Evolutionary conservation across 1,284 basidiomycete species (phyloP), one percentile per base, ranked within the genome.

Genomic region (Leccinum fallax): DNA sequence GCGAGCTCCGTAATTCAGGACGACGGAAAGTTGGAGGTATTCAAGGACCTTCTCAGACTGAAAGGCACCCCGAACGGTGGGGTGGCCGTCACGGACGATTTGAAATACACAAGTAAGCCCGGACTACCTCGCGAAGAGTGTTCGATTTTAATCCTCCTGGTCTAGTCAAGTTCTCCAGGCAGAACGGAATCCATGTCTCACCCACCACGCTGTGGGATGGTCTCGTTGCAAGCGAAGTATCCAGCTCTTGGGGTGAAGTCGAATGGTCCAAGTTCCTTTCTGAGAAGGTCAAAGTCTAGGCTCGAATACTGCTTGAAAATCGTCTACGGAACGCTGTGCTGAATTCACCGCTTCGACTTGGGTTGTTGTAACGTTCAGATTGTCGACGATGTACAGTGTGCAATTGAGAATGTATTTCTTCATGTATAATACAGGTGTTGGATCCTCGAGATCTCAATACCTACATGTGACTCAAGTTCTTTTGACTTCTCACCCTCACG

Each of bases 201-300:
- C 30, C 30, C 30, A 30, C 30, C 30, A 30, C 30, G 9, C 30
- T 30, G 30, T 30, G 30, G 30, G 30, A 30, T 34, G 32, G 32
- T 34, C 32, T 34, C 32, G 32, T 34, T 34, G 11, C 32, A 34
- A 34, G 5, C 11, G 32, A 34, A 34, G 32, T 34, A 34, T 34
- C 32, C 32, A 34, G 92, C 67, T 86, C 88, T 10, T 98, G 93
- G 89, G 88, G 85, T 5, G 83, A 89, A 70, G 83, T 84, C 55
- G 93, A 98, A 70, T 98, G 97, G 97, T 81, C 79, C 36, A 85
- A 90, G 62, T 98, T 93, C 78, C 80, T 98, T 28, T 79, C 79
- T 58, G 80, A 85, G 62, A 92, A 88, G 68, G 81, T 94, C 28
- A 65, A 62, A 26, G 78, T 78, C 38, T 83, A 69, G 56, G 38